Conservation (phyloP, 495 filamentous ascomycete species). For the Annulohypoxylon maeteangense region DNA sequence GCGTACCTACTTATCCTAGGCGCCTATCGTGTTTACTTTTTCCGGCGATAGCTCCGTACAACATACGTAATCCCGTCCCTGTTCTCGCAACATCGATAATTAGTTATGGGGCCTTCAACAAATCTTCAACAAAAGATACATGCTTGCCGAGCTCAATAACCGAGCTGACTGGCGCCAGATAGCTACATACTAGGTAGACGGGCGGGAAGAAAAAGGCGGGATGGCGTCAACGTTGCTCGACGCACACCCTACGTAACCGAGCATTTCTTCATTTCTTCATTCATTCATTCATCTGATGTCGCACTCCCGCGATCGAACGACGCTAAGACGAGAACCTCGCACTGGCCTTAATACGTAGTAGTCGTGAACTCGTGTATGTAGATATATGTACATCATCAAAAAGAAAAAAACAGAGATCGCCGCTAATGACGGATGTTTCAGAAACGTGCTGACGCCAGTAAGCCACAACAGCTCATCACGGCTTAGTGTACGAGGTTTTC, state of each 20-base stretch:
- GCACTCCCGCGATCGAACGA: slow-evolving; percentile 27
- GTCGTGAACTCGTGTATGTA: not conserved
- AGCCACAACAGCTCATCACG: not conserved
- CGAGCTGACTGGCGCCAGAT: slow-evolving; percentile 17
- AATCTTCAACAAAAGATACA: not conserved
- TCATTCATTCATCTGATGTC: slow-evolving; percentile 24
- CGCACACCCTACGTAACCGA: slow-evolving; percentile 15
- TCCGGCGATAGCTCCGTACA: slow-evolving; percentile 29
- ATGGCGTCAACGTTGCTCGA: slow-evolving; percentile 32
- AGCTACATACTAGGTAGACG: too few species aligned
- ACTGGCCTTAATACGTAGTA: too few species aligned
- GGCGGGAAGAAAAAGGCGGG: slow-evolving; percentile 8
- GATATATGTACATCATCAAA: not conserved
- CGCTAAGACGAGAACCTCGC: slow-evolving; percentile 8
- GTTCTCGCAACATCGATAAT: not conserved
- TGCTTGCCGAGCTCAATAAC: slow-evolving; percentile 4
- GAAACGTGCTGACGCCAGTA: slow-evolving; percentile 30
- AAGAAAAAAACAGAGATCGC: too few species aligned
- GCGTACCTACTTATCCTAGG: slow-evolving; percentile 33
- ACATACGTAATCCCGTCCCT: not conserved
- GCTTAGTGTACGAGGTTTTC: slow-evolving; percentile 13
- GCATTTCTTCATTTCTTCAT: too few species aligned
- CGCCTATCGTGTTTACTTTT: too few species aligned
- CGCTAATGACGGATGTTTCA: slow-evolving; percentile 29
- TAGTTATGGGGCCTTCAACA: too few species aligned